Evolutionary conservation across 148 eudicot species (phyloP).

Genomic region (Persicaria tinctoria): DNA sequence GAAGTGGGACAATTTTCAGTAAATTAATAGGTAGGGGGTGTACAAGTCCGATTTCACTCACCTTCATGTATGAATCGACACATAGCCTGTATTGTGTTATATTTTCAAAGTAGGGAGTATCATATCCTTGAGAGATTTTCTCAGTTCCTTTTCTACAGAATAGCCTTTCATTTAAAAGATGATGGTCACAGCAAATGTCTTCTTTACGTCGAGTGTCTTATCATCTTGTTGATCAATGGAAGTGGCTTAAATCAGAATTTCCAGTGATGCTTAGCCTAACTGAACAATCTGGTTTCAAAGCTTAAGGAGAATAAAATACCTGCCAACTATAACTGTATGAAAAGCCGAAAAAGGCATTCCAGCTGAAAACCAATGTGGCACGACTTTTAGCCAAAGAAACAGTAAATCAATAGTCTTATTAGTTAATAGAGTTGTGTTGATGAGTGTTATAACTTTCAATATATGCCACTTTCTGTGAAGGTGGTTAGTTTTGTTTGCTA

Average conservation of each 20-base stretch:
- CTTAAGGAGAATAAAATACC: not conserved
- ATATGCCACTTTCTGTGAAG: not conserved
- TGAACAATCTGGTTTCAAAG: not conserved
- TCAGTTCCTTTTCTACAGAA: not conserved
- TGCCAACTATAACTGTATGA: not conserved
- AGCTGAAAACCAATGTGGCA: not conserved
- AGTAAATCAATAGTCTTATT: not conserved
- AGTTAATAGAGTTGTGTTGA: not conserved
- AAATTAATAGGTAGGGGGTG: not conserved
- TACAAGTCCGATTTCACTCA: not conserved
- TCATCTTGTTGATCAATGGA: not conserved
- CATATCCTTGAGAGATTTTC: not conserved
- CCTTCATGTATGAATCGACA: not conserved
- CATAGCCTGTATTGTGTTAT: not conserved
- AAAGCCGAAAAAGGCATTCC: not conserved
- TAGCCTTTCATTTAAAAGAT: not conserved
- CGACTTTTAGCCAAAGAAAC: not conserved
- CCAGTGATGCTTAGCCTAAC: not conserved
- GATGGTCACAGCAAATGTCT: not conserved
- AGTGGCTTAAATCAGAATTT: slow-evolving; percentile 2
- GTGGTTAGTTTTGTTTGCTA: not conserved
- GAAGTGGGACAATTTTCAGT: not conserved
- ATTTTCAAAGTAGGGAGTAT: not conserved
- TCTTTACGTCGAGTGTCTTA: not conserved
- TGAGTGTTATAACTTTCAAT: not conserved